Evolutionary conservation across 208 protist genomes (phyloP).

Genomic region (Entamoeba dispar): DNA sequence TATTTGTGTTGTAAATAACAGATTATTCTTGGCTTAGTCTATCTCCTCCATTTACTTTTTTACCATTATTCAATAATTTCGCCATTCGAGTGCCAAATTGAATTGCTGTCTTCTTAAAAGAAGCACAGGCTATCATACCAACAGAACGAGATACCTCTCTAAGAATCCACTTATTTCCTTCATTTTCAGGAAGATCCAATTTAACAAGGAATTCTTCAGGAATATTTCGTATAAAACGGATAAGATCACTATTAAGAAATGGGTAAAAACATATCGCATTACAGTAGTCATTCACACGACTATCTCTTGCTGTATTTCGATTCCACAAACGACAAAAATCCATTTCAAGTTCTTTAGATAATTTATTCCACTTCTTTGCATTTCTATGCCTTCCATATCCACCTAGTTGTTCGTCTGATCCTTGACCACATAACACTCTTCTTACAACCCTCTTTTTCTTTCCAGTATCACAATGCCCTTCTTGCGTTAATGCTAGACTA

Average conservation of each 20-base stretch:
- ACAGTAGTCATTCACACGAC: neutral
- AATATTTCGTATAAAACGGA: neutral
- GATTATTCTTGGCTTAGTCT: neutral
- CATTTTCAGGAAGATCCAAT: neutral
- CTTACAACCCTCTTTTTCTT: neutral
- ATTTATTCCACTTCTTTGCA: neutral
- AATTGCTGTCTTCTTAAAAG: neutral
- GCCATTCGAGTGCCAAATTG: neutral
- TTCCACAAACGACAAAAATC: neutral
- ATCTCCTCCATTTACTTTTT: neutral
- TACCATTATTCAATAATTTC: neutral
- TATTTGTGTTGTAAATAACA: too few relatives aligned
- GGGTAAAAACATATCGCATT: neutral
- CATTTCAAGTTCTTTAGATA: neutral
- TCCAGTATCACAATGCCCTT: neutral
- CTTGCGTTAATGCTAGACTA: neutral
- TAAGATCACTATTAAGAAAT: neutral
- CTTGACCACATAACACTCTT: neutral
- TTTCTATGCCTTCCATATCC: neutral
- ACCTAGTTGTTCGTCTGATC: neutral
- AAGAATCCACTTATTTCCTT: neutral
- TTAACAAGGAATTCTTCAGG: neutral
- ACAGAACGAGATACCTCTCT: neutral
- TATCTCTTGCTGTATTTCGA: neutral
- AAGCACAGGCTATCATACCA: neutral